These are phyloP conservation scores for Auricularia heimuer DNA, from an alignment of 768 basidiomycete genomes.

Conservation along the genomic window DNA sequence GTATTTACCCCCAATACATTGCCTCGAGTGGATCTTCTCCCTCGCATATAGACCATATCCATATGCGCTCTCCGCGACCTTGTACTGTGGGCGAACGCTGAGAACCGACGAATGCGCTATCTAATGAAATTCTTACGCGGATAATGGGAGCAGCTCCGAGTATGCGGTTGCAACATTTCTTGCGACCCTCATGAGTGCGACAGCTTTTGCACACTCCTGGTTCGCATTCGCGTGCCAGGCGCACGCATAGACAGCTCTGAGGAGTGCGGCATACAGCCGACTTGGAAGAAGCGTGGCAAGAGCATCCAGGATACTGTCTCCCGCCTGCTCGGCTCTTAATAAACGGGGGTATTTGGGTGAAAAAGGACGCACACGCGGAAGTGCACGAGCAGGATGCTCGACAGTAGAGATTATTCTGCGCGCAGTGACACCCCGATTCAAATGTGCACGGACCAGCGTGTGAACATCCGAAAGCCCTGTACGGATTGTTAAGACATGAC, in stretches of 20 bases:
- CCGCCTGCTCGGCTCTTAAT: not conserved
- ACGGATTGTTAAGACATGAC: not conserved
- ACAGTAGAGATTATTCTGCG: not conserved
- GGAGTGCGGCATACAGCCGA: not conserved
- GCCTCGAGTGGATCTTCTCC: not conserved
- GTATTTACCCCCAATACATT: not conserved
- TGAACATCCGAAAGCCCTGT: not conserved
- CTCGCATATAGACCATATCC: not conserved
- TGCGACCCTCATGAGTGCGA: not conserved
- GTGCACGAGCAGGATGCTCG: not conserved
- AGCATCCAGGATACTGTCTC: not conserved
- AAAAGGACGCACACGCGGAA: not conserved
- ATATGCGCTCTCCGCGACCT: not conserved
- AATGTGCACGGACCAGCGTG: not conserved
- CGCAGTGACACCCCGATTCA: not conserved
- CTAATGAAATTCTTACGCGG: not conserved
- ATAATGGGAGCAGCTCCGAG: not conserved
- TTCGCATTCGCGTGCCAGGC: not conserved
- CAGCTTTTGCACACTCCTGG: not conserved
- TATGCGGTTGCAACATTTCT: not conserved
- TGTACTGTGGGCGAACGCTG: not conserved
- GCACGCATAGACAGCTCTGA: not conserved
- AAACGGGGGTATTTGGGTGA: not conserved
- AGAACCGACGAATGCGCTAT: not conserved
- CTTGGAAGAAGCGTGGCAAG: not conserved